Base-by-base conservation (phyloP, 345 rosid species). In the Salix caprea region DNA sequence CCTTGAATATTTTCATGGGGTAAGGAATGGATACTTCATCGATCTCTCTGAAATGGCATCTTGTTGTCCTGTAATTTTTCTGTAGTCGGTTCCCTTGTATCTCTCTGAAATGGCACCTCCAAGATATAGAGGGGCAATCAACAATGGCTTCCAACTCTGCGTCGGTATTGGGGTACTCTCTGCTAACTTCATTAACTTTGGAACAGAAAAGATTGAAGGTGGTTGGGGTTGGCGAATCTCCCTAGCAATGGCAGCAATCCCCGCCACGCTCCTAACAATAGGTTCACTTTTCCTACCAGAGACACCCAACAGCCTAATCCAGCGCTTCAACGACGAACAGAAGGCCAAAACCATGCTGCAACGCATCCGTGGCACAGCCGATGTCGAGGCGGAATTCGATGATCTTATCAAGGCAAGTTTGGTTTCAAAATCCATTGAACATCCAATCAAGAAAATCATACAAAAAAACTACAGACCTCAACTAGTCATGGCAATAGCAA, bases 51-150 rank as follows among this genome's bases (percentile, higher is more conserved):
- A 65, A 65, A 60, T 16, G 7, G 39, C 52, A 19, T 2, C 13
- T 32, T 54, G 30, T 73, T 8, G 19, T 71, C 32, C 24, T 46
- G 18, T 52, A 30, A 15, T 26, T 52, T 76, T 18, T n/a, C 9
- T 77, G 76, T 82, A 89, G 96, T 75, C 98, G n/a, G 96, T 92
- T n/a, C 98, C 98, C 4, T 54, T 91, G 2, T 90, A 94, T 40
- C 90, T 92, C 61, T 91, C 94, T 0, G 93, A 94, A 79, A 91
- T 94, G 97, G 98, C 97, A 8, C 94, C 94, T 1, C 86, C 94
- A 2, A 86, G 75, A 79, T 76, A 84, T 82, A 87, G 97, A 85
- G 98, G 97, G 86, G 91, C 92, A 39, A 75, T 94, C 82, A 92
- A 84, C 83, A 89, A 80, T 62, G 96, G 96, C 39, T 92, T 94